Conservation (phyloP, 2,329 filamentous ascomycete species). For the Dactylellina cionopaga region DNA sequence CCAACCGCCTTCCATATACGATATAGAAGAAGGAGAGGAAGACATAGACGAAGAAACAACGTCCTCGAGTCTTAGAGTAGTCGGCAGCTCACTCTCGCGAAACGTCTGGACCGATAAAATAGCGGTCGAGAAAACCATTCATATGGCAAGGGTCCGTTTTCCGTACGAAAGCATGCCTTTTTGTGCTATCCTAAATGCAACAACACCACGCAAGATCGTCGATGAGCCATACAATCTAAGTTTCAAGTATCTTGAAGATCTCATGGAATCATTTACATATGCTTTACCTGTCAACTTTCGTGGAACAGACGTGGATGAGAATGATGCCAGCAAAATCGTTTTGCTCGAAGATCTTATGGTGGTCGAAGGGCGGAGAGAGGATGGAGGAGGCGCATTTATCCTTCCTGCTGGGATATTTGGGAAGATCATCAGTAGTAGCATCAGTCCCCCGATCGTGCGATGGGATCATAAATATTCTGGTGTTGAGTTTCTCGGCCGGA, state of each 20-base stretch:
- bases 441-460: conserved; percentile 54
- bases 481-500: conserved; percentile 55
- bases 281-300: conserved; percentile 76
- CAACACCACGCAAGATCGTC: conserved; percentile 64
- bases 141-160: conserved; percentile 78
- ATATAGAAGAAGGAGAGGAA: background rate
- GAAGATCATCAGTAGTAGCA: conserved; percentile 54
- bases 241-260: conserved; percentile 70
- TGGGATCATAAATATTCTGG: conserved; percentile 56
- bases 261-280: conserved; percentile 79
- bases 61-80: conserved; percentile 14
- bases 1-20: conserved; percentile 12
- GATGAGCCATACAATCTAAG: conserved; percentile 61
- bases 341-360: conserved; percentile 73
- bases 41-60: background rate
- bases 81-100: conserved; percentile 59
- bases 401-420: conserved; percentile 56
- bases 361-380: conserved; percentile 66
- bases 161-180: conserved; percentile 87
- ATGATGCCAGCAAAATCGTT: conserved; percentile 81
- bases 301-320: conserved; percentile 83
- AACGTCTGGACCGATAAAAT: conserved; percentile 66
- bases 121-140: conserved; percentile 70
- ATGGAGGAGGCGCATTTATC: conserved; percentile 53
- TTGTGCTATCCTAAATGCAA: conserved; percentile 72